Evolutionary conservation across 441 rosid species (phyloP).

Genomic region (Arabidopsis hybrid): DNA sequence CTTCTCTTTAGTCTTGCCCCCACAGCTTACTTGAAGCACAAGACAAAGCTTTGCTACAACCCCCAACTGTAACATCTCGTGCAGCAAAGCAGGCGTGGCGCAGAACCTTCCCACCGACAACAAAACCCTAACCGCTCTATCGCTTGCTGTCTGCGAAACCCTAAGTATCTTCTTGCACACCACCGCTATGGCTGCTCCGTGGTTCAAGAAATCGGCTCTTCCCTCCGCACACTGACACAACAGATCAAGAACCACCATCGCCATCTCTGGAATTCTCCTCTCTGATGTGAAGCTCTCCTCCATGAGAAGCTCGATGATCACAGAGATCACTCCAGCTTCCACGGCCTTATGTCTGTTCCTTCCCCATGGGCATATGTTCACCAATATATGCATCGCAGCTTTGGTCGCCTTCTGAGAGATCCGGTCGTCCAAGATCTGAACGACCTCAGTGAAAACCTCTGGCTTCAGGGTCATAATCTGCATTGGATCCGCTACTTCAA

Average conservation of each 20-base stretch:
- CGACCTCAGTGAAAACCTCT: slow-evolving; percentile 56
- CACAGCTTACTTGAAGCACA: slow-evolving; percentile 70
- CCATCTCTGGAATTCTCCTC: slow-evolving; percentile 65
- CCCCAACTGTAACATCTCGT: slow-evolving; percentile 82
- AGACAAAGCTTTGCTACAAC: slow-evolving; percentile 77
- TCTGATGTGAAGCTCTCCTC: slow-evolving; percentile 54
- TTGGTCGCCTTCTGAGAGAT: slow-evolving; percentile 70
- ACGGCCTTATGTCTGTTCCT: slow-evolving; percentile 69
- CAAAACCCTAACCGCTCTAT: slow-evolving; percentile 73
- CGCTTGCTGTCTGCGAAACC: slow-evolving; percentile 70
- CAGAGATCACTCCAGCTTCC: slow-evolving; percentile 59
- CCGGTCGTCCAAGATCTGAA: slow-evolving; percentile 59
- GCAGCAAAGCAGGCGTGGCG: slow-evolving; percentile 53
- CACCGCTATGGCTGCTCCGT: slow-evolving; percentile 76
- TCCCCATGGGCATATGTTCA: slow-evolving; percentile 62
- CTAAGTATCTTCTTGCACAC: slow-evolving; percentile 83
- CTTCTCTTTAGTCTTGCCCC: slow-evolving; percentile 60
- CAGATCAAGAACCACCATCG: slow-evolving; percentile 58
- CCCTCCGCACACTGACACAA: slow-evolving; percentile 84
- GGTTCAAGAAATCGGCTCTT: slow-evolving; percentile 70
- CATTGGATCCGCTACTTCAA: slow-evolving; percentile 68
- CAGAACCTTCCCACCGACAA: slow-evolving; percentile 66
- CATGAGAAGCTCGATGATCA: slow-evolving; percentile 67
- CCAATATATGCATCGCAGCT: slow-evolving; percentile 60
- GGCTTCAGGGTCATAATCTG: slow-evolving; percentile 51